These are phyloP conservation scores for Melastoma candidum DNA, from an alignment of 441 rosid species.

Conservation along the genomic window DNA sequence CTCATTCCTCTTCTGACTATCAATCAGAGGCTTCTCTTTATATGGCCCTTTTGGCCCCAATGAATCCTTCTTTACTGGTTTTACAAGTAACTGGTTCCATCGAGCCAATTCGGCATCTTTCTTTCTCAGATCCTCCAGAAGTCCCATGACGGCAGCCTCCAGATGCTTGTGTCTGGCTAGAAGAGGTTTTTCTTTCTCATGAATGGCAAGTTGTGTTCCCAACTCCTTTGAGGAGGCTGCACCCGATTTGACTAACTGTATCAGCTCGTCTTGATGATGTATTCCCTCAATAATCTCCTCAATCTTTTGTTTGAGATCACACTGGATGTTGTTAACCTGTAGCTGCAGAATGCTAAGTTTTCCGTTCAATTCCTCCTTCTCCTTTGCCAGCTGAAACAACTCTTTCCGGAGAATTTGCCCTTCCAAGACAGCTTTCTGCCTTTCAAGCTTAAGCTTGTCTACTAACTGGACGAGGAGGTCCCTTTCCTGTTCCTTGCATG, in stretches of 20 bases:
- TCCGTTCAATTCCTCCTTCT: slow-evolving; percentile 22
- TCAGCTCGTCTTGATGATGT: slow-evolving; percentile 31
- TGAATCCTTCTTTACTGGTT: slow-evolving; percentile 26
- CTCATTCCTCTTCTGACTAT: slow-evolving; percentile 29
- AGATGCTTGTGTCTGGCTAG: slow-evolving; percentile 32
- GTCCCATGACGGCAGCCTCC: slow-evolving; percentile 28
- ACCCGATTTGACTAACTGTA: slow-evolving; percentile 36
- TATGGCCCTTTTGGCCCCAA: slow-evolving; percentile 20
- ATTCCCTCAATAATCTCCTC: slow-evolving; percentile 38
- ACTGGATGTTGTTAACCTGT: slow-evolving; percentile 29
- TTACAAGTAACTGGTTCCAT: slow-evolving; percentile 25
- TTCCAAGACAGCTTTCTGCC: slow-evolving; percentile 29
- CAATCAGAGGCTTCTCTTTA: slow-evolving; percentile 22
- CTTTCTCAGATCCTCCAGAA: slow-evolving; percentile 29
- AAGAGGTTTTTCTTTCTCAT: slow-evolving; percentile 32
- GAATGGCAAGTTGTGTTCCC: slow-evolving; percentile 25
- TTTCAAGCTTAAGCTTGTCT: slow-evolving; percentile 43
- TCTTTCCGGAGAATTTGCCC: slow-evolving; percentile 31
- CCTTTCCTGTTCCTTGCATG: slow-evolving; percentile 51
- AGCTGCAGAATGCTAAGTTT: slow-evolving; percentile 20
- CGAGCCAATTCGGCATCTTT: slow-evolving; percentile 25
- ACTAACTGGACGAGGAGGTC: slow-evolving; percentile 27
- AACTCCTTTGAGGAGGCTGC: slow-evolving; percentile 16
- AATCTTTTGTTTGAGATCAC: slow-evolving; percentile 27
- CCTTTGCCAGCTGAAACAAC: slow-evolving; percentile 24